These are phyloP conservation scores for Aspergillus ochraceoroseus DNA, from an alignment of 2,329 filamentous ascomycete species.

Conservation along the genomic window DNA sequence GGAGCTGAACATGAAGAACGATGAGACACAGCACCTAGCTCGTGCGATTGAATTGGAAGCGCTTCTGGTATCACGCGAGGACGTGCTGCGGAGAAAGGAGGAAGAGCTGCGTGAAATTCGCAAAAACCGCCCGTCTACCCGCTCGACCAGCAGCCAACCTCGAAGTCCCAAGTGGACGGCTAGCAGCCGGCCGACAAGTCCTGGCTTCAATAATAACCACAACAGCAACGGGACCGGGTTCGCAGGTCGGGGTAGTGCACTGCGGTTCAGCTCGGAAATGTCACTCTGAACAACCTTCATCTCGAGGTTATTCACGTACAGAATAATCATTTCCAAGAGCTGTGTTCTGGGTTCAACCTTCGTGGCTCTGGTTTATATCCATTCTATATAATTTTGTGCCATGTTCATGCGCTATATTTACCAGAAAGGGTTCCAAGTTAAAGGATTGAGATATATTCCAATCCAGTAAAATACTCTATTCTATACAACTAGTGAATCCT, in stretches of 20 bases:
- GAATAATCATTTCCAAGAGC: background rate
- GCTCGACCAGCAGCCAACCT: constrained; percentile 42
- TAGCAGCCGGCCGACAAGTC: constrained; percentile 40
- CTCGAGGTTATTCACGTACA: too few relatives aligned
- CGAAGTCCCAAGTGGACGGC: constrained; percentile 40
- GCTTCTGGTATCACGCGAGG: constrained; percentile 35
- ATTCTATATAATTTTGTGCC: too few relatives aligned
- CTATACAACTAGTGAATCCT: too few relatives aligned
- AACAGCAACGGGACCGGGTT: constrained; percentile 30
- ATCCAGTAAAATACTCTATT: too few relatives aligned
- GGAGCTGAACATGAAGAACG: constrained; percentile 36
- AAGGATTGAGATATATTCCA: too few relatives aligned
- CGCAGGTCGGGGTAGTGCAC: constrained; percentile 34
- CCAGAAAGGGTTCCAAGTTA: too few relatives aligned
- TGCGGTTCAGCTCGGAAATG: constrained; percentile 40
- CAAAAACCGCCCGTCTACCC: constrained; percentile 42
- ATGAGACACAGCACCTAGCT: constrained; percentile 33
- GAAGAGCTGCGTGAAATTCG: constrained; percentile 45
- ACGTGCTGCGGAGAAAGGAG: constrained; percentile 41
- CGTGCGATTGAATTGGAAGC: constrained; percentile 40
- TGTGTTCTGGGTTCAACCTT: background rate
- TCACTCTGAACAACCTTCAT: constrained; percentile 18
- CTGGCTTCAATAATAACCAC: constrained; percentile 37
- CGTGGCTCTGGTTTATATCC: too few relatives aligned
- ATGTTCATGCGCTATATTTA: too few relatives aligned